A percentile compares a stretch with the other conserved stretches of the same genome.
These are phyloP conservation scores for Tympanopsis confertula DNA, from an alignment of 2,329 filamentous ascomycete genomes.

Conservation along the genomic window DNA sequence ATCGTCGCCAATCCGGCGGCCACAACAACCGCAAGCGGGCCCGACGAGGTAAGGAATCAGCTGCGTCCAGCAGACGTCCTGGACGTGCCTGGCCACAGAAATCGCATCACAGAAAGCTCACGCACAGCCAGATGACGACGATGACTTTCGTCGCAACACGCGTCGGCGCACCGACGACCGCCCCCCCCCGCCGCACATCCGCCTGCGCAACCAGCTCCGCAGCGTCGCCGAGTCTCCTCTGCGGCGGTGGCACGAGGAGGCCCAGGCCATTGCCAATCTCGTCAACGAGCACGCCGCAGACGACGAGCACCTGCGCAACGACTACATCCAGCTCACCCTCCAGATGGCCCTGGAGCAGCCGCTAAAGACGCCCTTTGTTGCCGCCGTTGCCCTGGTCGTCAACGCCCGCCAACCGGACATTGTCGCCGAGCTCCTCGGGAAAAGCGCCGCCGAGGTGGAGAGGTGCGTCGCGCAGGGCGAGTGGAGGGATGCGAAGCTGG, in stretches of 20 bases:
- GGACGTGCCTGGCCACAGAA: slow-evolving; percentile 3
- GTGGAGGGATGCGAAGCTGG: slow-evolving; percentile 85
- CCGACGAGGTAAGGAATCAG: slow-evolving; percentile 53
- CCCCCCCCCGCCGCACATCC: slow-evolving; percentile 54
- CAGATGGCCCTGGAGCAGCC: slow-evolving; percentile 82
- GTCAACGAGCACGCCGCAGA: slow-evolving; percentile 80
- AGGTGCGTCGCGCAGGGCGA: slow-evolving; percentile 58
- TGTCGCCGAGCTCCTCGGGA: slow-evolving; percentile 56
- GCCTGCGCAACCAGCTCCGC: slow-evolving; percentile 68
- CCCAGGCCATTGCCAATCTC: slow-evolving; percentile 61
- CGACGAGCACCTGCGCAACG: slow-evolving; percentile 59
- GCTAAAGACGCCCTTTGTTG: slow-evolving; percentile 92
- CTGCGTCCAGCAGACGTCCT: slow-evolving; percentile 1
- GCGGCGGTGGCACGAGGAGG: slow-evolving; percentile 68
- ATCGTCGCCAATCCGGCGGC: slow-evolving; percentile 41
- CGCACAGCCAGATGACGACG: slow-evolving; percentile 3
- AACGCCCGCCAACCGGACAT: slow-evolving; percentile 72
- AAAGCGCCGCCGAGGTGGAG: slow-evolving; percentile 50
- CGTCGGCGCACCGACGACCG: too few relatives aligned
- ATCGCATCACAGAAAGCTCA: slow-evolving; percentile 1
- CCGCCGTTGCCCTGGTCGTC: slow-evolving; percentile 67
- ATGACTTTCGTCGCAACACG: too few relatives aligned
- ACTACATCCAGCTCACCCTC: slow-evolving; percentile 62
- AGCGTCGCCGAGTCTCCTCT: slow-evolving; percentile 72
- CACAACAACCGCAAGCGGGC: slow-evolving; percentile 64